A percentile compares a stretch with the other conserved stretches of the same genome.
These are phyloP conservation scores for Pilobolus umbonatus DNA, from an alignment of 192 early-diverging fungal species.

Conservation along the genomic window DNA sequence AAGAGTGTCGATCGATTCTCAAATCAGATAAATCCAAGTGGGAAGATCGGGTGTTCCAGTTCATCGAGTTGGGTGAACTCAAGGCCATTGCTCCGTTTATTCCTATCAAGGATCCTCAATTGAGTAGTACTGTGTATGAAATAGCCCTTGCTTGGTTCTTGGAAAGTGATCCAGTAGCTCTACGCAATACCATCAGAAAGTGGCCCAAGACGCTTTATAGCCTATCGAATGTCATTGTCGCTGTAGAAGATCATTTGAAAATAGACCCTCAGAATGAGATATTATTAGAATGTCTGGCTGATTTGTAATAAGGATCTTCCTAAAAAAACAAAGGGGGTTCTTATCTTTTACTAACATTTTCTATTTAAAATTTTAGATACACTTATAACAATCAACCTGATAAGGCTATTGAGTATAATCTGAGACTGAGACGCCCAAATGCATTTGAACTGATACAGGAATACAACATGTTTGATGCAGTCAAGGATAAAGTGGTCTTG, in stretches of 20 bases:
- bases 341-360: neutral
- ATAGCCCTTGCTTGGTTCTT: constrained; percentile 75
- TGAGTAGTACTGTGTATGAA: constrained; percentile 81
- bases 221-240: constrained; percentile 66
- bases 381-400: constrained; percentile 66
- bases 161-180: constrained; percentile 51
- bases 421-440: constrained; percentile 63
- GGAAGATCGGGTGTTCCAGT: constrained; percentile 91
- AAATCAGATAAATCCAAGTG: constrained; percentile 64
- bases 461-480: constrained; percentile 76
- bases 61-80: constrained; percentile 74
- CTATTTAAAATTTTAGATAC: constrained; percentile 44
- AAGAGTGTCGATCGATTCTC: constrained; percentile 70
- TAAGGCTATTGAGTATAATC: constrained; percentile 74
- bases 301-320: constrained; percentile 58
- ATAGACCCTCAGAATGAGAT: constrained; percentile 51
- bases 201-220: constrained; percentile 85
- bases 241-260: constrained; percentile 63
- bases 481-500: constrained; percentile 75
- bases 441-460: constrained; percentile 72
- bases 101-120: constrained; percentile 67
- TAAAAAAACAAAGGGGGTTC: neutral
- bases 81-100: constrained; percentile 70
- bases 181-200: constrained; percentile 55
- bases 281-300: constrained; percentile 69